These are phyloP conservation scores for Boechera retrofracta DNA, from an alignment of 345 rosid species.

Conservation along the genomic window DNA sequence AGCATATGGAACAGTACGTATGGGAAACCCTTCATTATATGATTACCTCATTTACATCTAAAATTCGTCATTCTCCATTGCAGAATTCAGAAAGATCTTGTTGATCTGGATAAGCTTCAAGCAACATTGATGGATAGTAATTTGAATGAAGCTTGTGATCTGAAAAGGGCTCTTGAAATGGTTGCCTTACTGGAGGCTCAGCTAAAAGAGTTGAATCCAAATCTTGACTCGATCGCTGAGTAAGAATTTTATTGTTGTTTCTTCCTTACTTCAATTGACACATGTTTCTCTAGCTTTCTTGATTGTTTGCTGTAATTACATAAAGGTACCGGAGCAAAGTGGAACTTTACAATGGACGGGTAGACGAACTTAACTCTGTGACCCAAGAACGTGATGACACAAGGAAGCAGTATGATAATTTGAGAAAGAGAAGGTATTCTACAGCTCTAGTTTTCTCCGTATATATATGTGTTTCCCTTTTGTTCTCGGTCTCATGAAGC, in stretches of 20 bases:
- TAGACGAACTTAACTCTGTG: slow-evolving; percentile 74
- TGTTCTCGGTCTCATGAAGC: slow-evolving; percentile 27
- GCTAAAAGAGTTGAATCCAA: slow-evolving; percentile 92
- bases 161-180: slow-evolving; percentile 80
- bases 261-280: background rate
- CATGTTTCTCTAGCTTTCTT: slow-evolving; percentile 21
- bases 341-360: slow-evolving; percentile 72
- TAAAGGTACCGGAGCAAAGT: slow-evolving; percentile 81
- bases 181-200: slow-evolving; percentile 83
- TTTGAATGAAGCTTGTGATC: slow-evolving; percentile 62
- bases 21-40: slow-evolving; percentile 18
- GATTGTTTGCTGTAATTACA: slow-evolving; percentile 23
- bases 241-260: slow-evolving; percentile 45
- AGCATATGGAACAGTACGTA: slow-evolving; percentile 93
- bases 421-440: slow-evolving; percentile 83
- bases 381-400: slow-evolving; percentile 85
- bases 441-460: slow-evolving; percentile 19
- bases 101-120: slow-evolving; percentile 91
- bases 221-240: slow-evolving; percentile 96
- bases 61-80: slow-evolving; percentile 42
- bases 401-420: slow-evolving; percentile 84
- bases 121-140: slow-evolving; percentile 64
- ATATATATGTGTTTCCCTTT: background rate
- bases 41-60: slow-evolving; percentile 34
- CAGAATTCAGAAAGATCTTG: slow-evolving; percentile 92